Percentiles rank a stretch among this genome's conserved stretches.
Conservation (phyloP, 1,284 basidiomycete genomes). For the Ganoderma leucocontextum region DNA sequence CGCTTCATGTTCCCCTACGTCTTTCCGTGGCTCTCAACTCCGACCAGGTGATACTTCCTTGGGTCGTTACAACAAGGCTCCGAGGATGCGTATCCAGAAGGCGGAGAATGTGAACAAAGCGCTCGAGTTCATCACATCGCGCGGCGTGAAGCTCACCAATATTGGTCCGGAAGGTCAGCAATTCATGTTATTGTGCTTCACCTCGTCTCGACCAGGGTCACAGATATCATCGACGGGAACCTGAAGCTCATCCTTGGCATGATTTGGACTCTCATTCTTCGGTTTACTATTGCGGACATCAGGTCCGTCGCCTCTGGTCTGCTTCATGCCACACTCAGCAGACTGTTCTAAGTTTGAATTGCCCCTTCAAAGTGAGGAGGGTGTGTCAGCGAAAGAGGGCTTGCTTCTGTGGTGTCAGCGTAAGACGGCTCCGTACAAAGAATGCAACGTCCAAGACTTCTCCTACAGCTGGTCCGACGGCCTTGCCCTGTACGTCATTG, state of each 20-base stretch:
- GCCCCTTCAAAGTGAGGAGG: slow-evolving; percentile 81
- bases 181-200: not conserved
- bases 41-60: slow-evolving; percentile 84
- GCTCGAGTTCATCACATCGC: slow-evolving; percentile 92
- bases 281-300: slow-evolving; percentile 98
- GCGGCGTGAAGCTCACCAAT: slow-evolving; percentile 97
- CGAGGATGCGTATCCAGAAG: slow-evolving; percentile 94
- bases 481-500: slow-evolving; percentile 78
- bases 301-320: slow-evolving; percentile 63
- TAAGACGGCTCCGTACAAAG: slow-evolving; percentile 91
- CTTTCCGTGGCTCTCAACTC: slow-evolving; percentile 17
- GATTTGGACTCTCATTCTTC: slow-evolving; percentile 98
- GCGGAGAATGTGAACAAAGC: slow-evolving; percentile 99
- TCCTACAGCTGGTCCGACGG: slow-evolving; percentile 94
- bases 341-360: slow-evolving; percentile 15
- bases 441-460: slow-evolving; percentile 95
- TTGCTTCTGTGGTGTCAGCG: slow-evolving; percentile 97
- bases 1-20: slow-evolving; percentile 18
- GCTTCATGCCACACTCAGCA: not conserved
- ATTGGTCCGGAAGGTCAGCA: slow-evolving; percentile 89
- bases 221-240: slow-evolving; percentile 98
- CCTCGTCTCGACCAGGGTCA: not conserved
- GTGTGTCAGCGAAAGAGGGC: slow-evolving; percentile 96
- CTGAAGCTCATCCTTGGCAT: slow-evolving; percentile 97
- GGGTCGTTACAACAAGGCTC: slow-evolving; percentile 91